Percentiles rank a stretch among this genome's conserved stretches.
phyloP scores from a whole-genome alignment of 2,329 filamentous ascomycete species.

The Pyrenochaeta sp. region DNA sequence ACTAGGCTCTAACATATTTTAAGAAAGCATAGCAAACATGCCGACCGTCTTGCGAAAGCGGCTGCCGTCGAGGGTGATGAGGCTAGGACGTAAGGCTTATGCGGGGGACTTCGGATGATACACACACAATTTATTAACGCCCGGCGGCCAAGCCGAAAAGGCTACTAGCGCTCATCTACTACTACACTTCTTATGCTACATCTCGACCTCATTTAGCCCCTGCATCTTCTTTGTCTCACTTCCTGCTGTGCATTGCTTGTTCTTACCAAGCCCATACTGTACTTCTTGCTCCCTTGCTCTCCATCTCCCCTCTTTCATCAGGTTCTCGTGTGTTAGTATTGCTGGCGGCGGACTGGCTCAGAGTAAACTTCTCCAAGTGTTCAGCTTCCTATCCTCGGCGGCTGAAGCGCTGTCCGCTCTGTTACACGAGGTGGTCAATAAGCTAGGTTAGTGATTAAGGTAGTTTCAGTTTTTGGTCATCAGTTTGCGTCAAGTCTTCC shows the following conservation, averaged over 20 bases:
- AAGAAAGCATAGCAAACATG: slow-evolving; percentile 14
- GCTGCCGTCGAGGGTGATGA: slow-evolving; percentile 11
- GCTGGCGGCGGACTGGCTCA: slow-evolving; percentile 9
- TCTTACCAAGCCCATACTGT: slow-evolving; percentile 4
- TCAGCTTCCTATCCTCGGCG: slow-evolving; percentile 13
- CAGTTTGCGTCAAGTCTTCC: slow-evolving; percentile 5
- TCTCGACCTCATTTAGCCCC: slow-evolving; percentile 7
- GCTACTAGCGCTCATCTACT: slow-evolving; percentile 12
- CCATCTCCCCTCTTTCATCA: slow-evolving; percentile 4
- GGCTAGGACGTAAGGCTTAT: too few relatives aligned
- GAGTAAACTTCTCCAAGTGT: slow-evolving; percentile 14
- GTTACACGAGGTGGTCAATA: slow-evolving; percentile 4
- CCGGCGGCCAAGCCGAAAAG: slow-evolving; percentile 6
- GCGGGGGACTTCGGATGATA: too few relatives aligned
- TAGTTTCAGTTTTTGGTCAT: slow-evolving; percentile 2
- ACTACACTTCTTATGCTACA: slow-evolving; percentile 12
- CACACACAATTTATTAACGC: slow-evolving; percentile 13
- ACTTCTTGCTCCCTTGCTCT: slow-evolving; percentile 5
- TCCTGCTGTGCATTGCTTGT: slow-evolving; percentile 1
- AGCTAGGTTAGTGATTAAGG: slow-evolving; percentile 5
- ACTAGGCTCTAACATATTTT: too few relatives aligned
- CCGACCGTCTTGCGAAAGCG: slow-evolving; percentile 20
- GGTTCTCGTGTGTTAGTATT: slow-evolving; percentile 9
- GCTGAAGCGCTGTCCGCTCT: slow-evolving; percentile 12
- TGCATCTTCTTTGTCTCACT: slow-evolving; percentile 9